Base-by-base conservation (phyloP, 2,329 filamentous ascomycete species). In the Colletotrichum sp. region DNA sequence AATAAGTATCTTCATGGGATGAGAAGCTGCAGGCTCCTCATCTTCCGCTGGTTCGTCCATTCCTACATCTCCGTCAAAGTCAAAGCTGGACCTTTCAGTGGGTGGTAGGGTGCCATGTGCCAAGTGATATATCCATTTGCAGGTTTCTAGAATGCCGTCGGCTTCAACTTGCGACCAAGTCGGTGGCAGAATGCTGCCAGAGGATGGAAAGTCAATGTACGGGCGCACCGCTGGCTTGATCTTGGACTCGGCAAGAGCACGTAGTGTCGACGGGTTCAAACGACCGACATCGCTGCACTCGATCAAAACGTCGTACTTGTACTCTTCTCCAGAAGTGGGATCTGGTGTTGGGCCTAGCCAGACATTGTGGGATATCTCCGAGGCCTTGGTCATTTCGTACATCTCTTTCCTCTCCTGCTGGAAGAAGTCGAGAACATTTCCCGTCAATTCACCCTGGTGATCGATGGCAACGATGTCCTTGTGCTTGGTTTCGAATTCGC, bases 291-390 rank as follows among this genome's bases (percentile, higher is more conserved):
- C 97, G 81, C 91, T 96, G 78, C 96, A 95, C 85, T 98, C 96
- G 77, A 99, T 94, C 71, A 97, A 87, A 28, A 98, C 86, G 81
- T 98, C 96, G 81, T 93, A 98, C n/a, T 85, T 82, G n/a, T 87
- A 84, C 71, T 93, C 90, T 39, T 92, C 89, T 3, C 87, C 85
- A 80, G 89, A 87, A 2, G 89, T 87, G 3, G 91, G 88, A 78
- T 97, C 95, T 1, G 96, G 95, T 0, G 95, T 97, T 3, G 95
- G 95, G 0, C 97, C 97, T 75, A 98, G 88, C 91, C 94, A 98
- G 30, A 98, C 95, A 81, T 98, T 98, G 78, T 91, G 90, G 69
- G 95, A 93, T 77, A 98, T 98, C 83, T 98, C 94, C 0, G 96
- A 96, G 5, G 96, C 94, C 80, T 92, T 92, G 13, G 96, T 96